Evolutionary conservation across 257 asterid genomes (phyloP).

Genomic region (Petrea volubilis): DNA sequence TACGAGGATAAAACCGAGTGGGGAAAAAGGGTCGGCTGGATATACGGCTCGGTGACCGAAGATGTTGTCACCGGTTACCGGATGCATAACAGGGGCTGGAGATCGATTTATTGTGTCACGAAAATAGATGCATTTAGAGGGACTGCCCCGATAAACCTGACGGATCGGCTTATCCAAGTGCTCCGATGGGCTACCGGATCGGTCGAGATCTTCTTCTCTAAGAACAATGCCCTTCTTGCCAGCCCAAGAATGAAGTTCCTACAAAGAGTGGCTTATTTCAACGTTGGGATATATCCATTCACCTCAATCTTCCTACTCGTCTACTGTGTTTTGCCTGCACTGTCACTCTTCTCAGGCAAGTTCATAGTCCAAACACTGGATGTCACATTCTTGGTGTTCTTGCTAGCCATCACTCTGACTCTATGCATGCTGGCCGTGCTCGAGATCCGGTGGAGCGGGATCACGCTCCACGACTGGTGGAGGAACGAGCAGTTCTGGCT

Average conservation of each 20-base stretch:
- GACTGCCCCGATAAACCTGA: constrained; percentile 89
- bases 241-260: constrained; percentile 80
- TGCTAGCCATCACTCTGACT: constrained; percentile 60
- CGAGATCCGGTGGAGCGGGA: constrained; percentile 87
- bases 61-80: constrained; percentile 91
- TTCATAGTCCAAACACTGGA: constrained; percentile 82
- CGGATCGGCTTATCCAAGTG: constrained; percentile 84
- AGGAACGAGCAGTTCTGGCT: constrained; percentile 95
- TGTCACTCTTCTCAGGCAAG: constrained; percentile 82
- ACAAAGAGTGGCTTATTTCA: constrained; percentile 85
- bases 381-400: constrained; percentile 55
- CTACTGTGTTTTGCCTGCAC: constrained; percentile 80
- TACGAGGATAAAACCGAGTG: constrained; percentile 90
- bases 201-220: constrained; percentile 86
- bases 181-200: constrained; percentile 98
- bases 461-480: constrained; percentile 95
- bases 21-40: constrained; percentile 95
- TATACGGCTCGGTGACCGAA: constrained; percentile 88
- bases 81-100: constrained; percentile 95
- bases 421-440: constrained; percentile 76
- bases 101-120: constrained; percentile 80
- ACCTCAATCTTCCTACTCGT: constrained; percentile 81
- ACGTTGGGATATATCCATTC: constrained; percentile 88
- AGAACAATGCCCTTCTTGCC: constrained; percentile 80
- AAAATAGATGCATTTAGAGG: constrained; percentile 91